Base-by-base conservation (phyloP, 768 basidiomycete species). In the Leccinum incarnatum region DNA sequence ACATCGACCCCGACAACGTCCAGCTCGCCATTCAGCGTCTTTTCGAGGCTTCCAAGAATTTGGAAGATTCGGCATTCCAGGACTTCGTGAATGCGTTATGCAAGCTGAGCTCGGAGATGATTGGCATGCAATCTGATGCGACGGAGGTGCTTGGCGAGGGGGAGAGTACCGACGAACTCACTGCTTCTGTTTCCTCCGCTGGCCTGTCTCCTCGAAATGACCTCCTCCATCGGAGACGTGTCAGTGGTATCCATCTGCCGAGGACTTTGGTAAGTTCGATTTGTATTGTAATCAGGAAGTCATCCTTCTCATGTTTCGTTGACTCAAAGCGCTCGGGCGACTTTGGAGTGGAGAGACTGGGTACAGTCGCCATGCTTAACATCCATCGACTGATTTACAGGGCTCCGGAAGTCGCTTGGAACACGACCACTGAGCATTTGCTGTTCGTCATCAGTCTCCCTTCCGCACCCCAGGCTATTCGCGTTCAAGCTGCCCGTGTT, bases 331-430 rank as follows among this genome's bases (percentile, higher is more conserved):
- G 90, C n/a, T 82, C 89, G 0, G 92, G 91, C 0, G 96, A 99
- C 62, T 98, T 97, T 76, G 92, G 93, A n/a, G 87, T 98, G 57
- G 83, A 83, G 59, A 93, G 92, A 68, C 76, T 98, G 23, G 90
- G 93, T 9, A 82, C 84, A 1, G 87, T 96, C 10, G 81, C 88
- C 0, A 78, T 86, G 64, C 79, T 92, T 54, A 99, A 98, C 67
- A 87, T 97, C 25, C 86, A 91, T 68, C 86, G 96, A 4, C 78
- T 99, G 17, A 87, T 97, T 51, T 89, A 88, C 61, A 82, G 88
- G n/a, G 81, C 88, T 11, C 86, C 92, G 0, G 86, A 88, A 12
- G 76, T 95, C 11, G 94, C 92, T 3, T 98, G 95, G 95, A 79
- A 88, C 54, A 79, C 86, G 8, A 86, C 89, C 54, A 94, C 90